Base-by-base conservation (phyloP, 106 monocot genomes). In the Posidonia australis region DNA sequence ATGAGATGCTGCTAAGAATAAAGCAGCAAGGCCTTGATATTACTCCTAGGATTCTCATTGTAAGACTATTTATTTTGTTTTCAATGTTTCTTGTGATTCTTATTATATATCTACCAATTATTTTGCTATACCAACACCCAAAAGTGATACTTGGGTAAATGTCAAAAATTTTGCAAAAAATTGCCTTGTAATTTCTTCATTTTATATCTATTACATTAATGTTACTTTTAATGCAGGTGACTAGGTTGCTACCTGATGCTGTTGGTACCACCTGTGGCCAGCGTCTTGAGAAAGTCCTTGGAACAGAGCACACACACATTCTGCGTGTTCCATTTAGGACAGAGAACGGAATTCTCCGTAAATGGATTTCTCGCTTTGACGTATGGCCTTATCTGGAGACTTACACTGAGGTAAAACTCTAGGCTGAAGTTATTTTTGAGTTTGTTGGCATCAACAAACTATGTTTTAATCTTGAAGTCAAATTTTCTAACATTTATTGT, bases 371-470 rank as follows among this genome's bases (percentile, higher is more conserved):
- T 13, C 86, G 86, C 44, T 91, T 91, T 60, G 91, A 91, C 36
- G 91, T 91, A 2, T 92, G 86, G 91, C 91, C 91, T 65, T 92
- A 86, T 67, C 79, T 92, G 21, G 91, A 92, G 61, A 86, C 86
- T n/a, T 92, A 79, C 72, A 77, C 86, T 31, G 86, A 86, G 83
- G 90, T 91, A 72, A 36, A 47, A 5, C 9, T 32, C 26, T 58
- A 14, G 13, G 13, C 13, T 49, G 7, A 36, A 36, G 48, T n/a
- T 49, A 16, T 13, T 4, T 49, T 49, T 19, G 20, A 4, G 4
- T 20, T 43, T 62, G 7, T 36, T 36, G n/a, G n/a, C n/a, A 36
- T 36, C 36, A 36, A 36, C 36, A 36, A n/a, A n/a, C n/a, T n/a
- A n/a, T n/a, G n/a, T n/a, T n/a, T n/a, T n/a, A n/a, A n/a, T n/a